Evolutionary conservation across 2,329 filamentous ascomycete genomes (phyloP).

Genomic region (Epichloe glyceriae): DNA sequence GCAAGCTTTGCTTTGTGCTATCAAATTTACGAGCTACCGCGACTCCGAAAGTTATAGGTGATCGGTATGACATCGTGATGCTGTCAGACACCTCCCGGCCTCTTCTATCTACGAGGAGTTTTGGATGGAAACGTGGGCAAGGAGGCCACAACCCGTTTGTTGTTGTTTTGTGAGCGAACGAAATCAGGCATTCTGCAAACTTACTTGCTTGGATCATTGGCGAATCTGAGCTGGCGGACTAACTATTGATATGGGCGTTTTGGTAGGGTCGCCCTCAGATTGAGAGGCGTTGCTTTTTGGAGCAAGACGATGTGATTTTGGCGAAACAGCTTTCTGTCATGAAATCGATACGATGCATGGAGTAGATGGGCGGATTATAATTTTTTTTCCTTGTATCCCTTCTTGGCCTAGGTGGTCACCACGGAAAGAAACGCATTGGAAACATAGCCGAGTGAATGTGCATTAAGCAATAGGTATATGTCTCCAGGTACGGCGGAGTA

Average conservation of each 20-base stretch:
- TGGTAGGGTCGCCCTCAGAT: not conserved
- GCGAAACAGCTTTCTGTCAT: not conserved
- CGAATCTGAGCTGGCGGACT: not conserved
- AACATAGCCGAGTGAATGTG: conserved; percentile 1
- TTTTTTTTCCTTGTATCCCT: not conserved
- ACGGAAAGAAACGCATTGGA: conserved; percentile 5
- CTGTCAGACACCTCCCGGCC: not conserved
- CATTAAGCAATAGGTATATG: conserved; percentile 5
- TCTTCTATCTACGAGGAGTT: not conserved
- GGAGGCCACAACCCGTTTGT: not conserved
- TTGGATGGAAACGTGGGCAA: not conserved
- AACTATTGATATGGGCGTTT: conserved; percentile 5
- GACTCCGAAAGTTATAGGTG: conserved; percentile 13
- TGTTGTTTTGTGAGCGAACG: not conserved
- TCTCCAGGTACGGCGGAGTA: not conserved
- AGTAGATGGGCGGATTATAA: not conserved
- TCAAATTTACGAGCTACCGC: conserved; percentile 19
- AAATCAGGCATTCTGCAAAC: not conserved
- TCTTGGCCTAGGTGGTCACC: not conserved
- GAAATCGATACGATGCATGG: not conserved
- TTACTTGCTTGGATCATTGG: not conserved
- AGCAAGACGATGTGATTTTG: not conserved
- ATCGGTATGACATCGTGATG: not conserved
- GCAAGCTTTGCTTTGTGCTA: conserved; percentile 25
- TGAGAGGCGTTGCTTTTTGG: conserved; percentile 1